Conservation (phyloP, 202 grass and related monocot genomes). For the Elaeis oleifera region DNA sequence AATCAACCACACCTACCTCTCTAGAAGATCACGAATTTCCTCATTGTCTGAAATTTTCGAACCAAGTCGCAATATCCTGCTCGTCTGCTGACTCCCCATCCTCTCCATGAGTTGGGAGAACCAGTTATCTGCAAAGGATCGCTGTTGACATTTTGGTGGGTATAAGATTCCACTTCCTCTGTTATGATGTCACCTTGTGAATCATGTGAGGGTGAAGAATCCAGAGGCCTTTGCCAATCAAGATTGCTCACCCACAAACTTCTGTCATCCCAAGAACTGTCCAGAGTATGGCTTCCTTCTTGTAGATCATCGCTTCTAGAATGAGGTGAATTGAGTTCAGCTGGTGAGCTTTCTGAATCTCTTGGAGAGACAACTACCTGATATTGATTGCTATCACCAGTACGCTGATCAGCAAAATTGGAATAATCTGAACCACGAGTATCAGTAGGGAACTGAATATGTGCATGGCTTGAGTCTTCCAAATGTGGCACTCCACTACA, state of each 20-base stretch:
- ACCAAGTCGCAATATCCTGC: conserved; percentile 30
- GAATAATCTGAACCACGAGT: conserved; percentile 23
- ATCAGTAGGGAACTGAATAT: conserved; percentile 23
- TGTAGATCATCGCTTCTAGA: conserved; percentile 47
- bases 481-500: conserved; percentile 16
- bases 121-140: conserved; percentile 59
- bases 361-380: background rate
- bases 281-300: conserved; percentile 61
- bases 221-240: conserved; percentile 58
- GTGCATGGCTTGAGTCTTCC: conserved; percentile 23
- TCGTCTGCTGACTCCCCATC: conserved; percentile 37
- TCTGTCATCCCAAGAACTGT: conserved; percentile 78
- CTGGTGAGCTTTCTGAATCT: conserved; percentile 29
- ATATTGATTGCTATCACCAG: conserved; percentile 12
- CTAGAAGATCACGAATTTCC: conserved; percentile 86
- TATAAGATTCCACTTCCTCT: conserved; percentile 51
- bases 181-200: conserved; percentile 40
- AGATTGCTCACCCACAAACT: conserved; percentile 62
- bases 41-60: conserved; percentile 39
- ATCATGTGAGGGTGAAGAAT: conserved; percentile 59
- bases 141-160: conserved; percentile 25
- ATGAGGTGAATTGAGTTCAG: conserved; percentile 36
- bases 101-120: conserved; percentile 74
- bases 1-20: conserved; percentile 44
- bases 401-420: conserved; percentile 19